Conservation (phyloP, 345 rosid genomes). For the Physaria fendleri region DNA sequence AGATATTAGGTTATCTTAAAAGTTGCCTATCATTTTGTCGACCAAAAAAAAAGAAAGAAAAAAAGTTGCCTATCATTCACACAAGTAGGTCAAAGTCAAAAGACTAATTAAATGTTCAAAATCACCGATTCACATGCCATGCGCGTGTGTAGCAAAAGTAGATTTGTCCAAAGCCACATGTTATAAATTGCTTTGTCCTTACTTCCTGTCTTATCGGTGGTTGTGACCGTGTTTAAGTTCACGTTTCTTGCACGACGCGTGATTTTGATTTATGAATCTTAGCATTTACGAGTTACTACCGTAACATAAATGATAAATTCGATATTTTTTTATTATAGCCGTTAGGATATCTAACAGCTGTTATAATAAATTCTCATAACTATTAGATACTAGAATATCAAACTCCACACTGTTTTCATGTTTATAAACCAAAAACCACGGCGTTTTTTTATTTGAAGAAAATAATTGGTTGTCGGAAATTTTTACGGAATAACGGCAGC, state of each 20-base stretch:
- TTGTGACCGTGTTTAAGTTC: not conserved
- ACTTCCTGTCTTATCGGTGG: not conserved
- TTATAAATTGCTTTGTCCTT: not conserved
- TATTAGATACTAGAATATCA: too few species aligned
- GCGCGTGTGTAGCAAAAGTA: not conserved
- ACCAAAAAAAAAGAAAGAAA: too few species aligned
- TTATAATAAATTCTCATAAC: not conserved
- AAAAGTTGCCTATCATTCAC: not conserved
- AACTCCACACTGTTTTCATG: not conserved
- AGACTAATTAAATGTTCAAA: not conserved
- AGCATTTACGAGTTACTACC: not conserved
- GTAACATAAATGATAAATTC: not conserved
- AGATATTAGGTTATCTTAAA: too few species aligned
- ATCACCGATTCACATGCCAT: not conserved
- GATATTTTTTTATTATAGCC: too few species aligned
- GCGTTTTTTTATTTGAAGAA: too few species aligned
- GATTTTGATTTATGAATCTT: not conserved
- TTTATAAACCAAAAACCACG: not conserved
- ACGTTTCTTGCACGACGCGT: not conserved
- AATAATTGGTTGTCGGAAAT: not conserved
- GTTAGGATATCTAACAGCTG: not conserved
- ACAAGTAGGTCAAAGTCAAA: not conserved
- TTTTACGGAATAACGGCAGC: constrained; percentile 76
- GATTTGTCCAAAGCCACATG: not conserved
- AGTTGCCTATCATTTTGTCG: too few species aligned